Conservation (phyloP, 768 basidiomycete genomes). For the Terana coerulea region DNA sequence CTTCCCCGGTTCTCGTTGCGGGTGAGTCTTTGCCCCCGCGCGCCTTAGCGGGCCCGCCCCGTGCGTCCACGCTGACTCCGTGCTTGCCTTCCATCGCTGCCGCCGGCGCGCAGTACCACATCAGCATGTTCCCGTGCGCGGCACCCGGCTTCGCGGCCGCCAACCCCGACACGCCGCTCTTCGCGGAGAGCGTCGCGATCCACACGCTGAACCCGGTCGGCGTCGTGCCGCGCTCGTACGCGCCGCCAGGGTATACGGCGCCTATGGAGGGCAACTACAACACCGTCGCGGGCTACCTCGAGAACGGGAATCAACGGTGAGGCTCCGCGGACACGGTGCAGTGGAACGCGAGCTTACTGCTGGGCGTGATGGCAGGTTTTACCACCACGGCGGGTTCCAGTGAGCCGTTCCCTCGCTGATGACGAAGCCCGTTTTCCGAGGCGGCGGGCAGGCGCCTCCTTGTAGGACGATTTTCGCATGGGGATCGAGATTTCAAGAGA, state of each 20-base stretch:
- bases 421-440: too few relatives aligned
- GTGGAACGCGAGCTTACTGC: conserved; percentile 2
- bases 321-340: conserved; percentile 2
- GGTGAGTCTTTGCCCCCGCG: conserved; percentile 30
- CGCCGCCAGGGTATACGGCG: conserved; percentile 49
- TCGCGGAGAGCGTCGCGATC: conserved; percentile 39
- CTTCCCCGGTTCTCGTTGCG: conserved; percentile 44
- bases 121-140: conserved; percentile 40
- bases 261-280: conserved; percentile 45
- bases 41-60: too few relatives aligned
- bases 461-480: too few relatives aligned
- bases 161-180: conserved; percentile 26
- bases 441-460: too few relatives aligned
- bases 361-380: conserved; percentile 13
- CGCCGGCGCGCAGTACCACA: conserved; percentile 35
- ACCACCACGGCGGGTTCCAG: conserved; percentile 20
- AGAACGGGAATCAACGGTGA: conserved; percentile 53
- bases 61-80: background rate
- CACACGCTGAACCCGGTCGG: conserved; percentile 37
- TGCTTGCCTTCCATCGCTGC: background rate
- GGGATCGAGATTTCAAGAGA: too few relatives aligned
- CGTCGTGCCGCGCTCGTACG: conserved; percentile 38
- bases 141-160: conserved; percentile 39
- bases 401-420: too few relatives aligned
- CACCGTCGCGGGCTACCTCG: conserved; percentile 46